Conservation (phyloP, 768 basidiomycete species). For the Lactarius hatsudake region DNA sequence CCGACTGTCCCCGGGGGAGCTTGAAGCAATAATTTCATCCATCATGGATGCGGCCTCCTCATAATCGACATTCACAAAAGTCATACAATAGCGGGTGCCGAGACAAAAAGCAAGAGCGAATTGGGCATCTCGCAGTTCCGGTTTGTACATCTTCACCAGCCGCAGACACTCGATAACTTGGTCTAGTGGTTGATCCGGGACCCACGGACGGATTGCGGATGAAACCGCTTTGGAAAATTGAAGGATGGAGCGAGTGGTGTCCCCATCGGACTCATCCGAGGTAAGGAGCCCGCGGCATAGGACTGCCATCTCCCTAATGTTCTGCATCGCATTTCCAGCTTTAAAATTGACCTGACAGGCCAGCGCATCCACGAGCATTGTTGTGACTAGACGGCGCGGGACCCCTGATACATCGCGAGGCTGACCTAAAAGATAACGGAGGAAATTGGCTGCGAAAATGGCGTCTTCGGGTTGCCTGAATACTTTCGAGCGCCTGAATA, state of each 20-base stretch:
- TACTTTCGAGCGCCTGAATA: neutral
- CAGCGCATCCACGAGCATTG: neutral
- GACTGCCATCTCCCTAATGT: neutral
- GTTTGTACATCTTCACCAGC: neutral
- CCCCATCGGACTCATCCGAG: neutral
- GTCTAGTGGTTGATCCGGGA: neutral
- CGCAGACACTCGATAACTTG: neutral
- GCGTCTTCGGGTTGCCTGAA: neutral
- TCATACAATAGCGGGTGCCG: neutral
- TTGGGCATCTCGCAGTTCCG: neutral
- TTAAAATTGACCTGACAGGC: neutral
- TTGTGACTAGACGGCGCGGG: neutral
- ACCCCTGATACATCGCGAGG: neutral
- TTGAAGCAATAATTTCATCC: neutral
- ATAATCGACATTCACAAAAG: neutral
- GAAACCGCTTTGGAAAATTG: neutral
- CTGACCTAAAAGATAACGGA: neutral
- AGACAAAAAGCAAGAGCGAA: neutral
- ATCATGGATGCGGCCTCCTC: neutral
- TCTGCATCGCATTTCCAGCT: neutral
- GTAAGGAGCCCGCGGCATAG: neutral
- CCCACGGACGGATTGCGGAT: neutral
- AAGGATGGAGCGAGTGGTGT: neutral
- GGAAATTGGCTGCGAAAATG: neutral
- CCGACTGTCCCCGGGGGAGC: neutral